phyloP scores from a whole-genome alignment of 208 protist species.

The Herpetomonas samuelpessoai region DNA sequence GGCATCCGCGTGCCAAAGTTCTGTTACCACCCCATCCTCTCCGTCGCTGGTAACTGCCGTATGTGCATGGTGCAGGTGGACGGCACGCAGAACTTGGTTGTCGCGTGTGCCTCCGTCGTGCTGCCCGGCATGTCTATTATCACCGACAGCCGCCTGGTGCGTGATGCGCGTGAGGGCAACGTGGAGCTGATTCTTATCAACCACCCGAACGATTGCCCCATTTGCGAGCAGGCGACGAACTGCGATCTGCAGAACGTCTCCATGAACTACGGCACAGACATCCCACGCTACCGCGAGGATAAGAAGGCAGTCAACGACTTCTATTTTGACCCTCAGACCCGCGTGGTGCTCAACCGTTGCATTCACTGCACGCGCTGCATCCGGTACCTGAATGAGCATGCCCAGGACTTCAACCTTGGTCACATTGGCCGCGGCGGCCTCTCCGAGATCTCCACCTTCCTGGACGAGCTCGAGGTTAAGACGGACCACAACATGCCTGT shows the following conservation, averaged over 20 bases:
- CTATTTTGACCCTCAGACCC: constrained; percentile 95
- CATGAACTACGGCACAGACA: constrained; percentile 90
- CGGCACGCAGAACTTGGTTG: constrained; percentile 94
- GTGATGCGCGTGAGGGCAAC: constrained; percentile 95
- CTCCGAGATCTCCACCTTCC: constrained; percentile 93
- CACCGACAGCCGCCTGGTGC: constrained; percentile 93
- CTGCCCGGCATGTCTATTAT: constrained; percentile 96
- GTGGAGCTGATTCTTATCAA: constrained; percentile 97
- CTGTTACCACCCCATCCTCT: constrained; percentile 92
- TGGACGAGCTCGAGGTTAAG: constrained; percentile 90
- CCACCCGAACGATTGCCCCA: constrained; percentile 96
- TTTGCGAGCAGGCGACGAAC: constrained; percentile 97
- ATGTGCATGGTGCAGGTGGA: constrained; percentile 98
- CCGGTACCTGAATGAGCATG: constrained; percentile 94
- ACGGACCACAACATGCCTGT: constrained; percentile 89
- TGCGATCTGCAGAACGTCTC: constrained; percentile 96
- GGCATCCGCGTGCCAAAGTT: constrained; percentile 91
- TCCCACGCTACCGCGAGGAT: constrained; percentile 86
- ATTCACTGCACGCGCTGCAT: constrained; percentile 98
- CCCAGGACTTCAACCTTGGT: constrained; percentile 93
- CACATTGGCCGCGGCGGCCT: constrained; percentile 94
- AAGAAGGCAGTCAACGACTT: constrained; percentile 94
- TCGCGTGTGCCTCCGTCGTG: constrained; percentile 95
- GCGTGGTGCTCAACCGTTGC: constrained; percentile 95
- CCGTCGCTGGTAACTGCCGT: constrained; percentile 96